Evolutionary conservation across 257 asterid genomes (phyloP), one percentile per base, ranked within the genome.

Genomic region (Solanum ossicruentum): DNA sequence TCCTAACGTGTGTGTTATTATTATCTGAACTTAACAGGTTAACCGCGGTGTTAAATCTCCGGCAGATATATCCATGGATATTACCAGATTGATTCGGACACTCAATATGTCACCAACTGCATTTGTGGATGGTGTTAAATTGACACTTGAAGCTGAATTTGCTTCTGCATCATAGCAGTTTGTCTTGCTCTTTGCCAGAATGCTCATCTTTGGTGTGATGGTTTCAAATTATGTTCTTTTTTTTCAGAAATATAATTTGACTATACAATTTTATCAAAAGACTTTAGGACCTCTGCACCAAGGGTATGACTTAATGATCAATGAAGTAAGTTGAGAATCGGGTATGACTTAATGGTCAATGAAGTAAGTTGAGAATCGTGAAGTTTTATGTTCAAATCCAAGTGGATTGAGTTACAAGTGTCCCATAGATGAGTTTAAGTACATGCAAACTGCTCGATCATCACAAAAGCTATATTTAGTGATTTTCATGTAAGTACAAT

Each of bases 21-120:
- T 75, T 23, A 16, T 78, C 66, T 84, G 52, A 12, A 12, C 86
- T 88, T 52, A 84, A 57, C 84, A 96, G 98, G 93, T 96, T 66
- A 95, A 96, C 88, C 98, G 99, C 32, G 98, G 99, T 8, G 97
- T 96, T 32, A 95, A 89, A 85, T 96, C 97, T 60, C 99, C 99
- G 20, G 81, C 92, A 9, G 99, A 96, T 83, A 96, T 95, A 85
- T 96, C 99, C 88, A 95, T 95, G 99, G 92, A 95, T 84, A 93
- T 91, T 81, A 89, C 81, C 51, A 95, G 92, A 91, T 91, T 95
- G 85, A 87, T 91, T 86, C 94, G 91, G 88, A 88, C 86, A 12
- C 92, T 91, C 21, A 91, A 92, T 65, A 83, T 93, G 80, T 87
- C 95, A 83, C 94, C 95, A 78, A 90, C 90, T 84, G 56, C 92